Evolutionary conservation across 768 basidiomycete genomes (phyloP).

Genomic region (Multifurca ochricompacta): DNA sequence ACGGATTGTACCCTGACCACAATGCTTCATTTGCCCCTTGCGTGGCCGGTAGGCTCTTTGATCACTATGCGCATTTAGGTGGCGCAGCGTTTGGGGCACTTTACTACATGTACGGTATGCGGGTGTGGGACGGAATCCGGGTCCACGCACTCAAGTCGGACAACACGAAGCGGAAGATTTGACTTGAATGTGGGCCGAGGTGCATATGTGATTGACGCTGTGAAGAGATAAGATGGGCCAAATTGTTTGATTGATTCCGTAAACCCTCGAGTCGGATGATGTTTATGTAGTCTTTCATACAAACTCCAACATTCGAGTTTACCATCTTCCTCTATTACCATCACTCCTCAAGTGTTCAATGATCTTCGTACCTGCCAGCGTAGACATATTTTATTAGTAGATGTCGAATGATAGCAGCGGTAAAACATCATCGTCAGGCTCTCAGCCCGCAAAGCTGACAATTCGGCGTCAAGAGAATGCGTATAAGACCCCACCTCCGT

Average conservation of each 20-base stretch:
- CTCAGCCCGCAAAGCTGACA: slow-evolving; percentile 58
- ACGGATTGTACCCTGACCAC: not conserved
- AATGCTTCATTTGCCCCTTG: slow-evolving; percentile 10
- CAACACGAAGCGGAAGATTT: not conserved
- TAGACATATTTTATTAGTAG: slow-evolving; percentile 74
- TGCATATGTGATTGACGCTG: not conserved
- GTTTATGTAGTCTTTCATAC: slow-evolving; percentile 89
- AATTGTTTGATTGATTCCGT: no score
- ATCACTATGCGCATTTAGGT: slow-evolving; percentile 86
- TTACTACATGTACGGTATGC: slow-evolving; percentile 79
- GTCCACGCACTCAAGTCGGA: slow-evolving; percentile 4
- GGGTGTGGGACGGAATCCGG: slow-evolving; percentile 62
- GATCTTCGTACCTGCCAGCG: slow-evolving; percentile 63
- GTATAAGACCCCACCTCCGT: slow-evolving; percentile 72
- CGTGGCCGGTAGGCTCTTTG: slow-evolving; percentile 45
- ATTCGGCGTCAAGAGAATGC: slow-evolving; percentile 60
- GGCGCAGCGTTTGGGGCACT: slow-evolving; percentile 75
- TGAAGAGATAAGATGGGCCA: slow-evolving; percentile 28
- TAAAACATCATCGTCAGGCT: slow-evolving; percentile 15
- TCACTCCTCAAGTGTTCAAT: slow-evolving; percentile 84
- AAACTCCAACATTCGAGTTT: slow-evolving; percentile 55
- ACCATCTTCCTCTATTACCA: slow-evolving; percentile 36
- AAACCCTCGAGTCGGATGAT: no score
- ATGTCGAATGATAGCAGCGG: slow-evolving; percentile 22
- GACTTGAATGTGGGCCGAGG: no score